Evolutionary conservation across 2,329 filamentous ascomycete species (phyloP).

Genomic region (Aspergillus oerlinghausenensis): DNA sequence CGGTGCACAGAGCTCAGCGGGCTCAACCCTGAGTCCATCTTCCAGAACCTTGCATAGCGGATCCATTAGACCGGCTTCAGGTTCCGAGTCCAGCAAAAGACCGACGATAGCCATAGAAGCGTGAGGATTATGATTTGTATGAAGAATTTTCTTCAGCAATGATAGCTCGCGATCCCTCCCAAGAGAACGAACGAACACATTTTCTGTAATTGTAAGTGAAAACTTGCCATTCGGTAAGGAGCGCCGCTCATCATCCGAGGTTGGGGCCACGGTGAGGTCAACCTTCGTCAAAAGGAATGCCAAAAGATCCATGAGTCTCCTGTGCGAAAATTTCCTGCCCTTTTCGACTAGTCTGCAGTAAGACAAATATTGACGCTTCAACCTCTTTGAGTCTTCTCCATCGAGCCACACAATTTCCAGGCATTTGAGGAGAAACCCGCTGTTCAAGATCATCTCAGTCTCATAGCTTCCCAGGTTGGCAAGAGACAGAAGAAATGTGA

Average conservation of each 20-base stretch:
- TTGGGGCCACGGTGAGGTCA: slow-evolving; percentile 30
- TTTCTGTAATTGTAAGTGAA: slow-evolving; percentile 31
- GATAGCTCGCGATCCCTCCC: slow-evolving; percentile 31
- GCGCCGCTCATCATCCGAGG: slow-evolving; percentile 22
- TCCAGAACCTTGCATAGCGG: slow-evolving; percentile 53
- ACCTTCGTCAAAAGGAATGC: slow-evolving; percentile 34
- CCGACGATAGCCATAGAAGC: slow-evolving; percentile 55
- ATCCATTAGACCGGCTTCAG: slow-evolving; percentile 44
- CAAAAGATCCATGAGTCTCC: slow-evolving; percentile 41
- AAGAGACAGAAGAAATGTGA: slow-evolving; percentile 65
- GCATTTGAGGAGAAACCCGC: slow-evolving; percentile 56
- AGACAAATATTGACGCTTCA: slow-evolving; percentile 51
- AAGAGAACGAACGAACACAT: slow-evolving; percentile 28
- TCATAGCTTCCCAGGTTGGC: slow-evolving; percentile 58
- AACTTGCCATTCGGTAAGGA: slow-evolving; percentile 25
- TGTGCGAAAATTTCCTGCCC: slow-evolving; percentile 43
- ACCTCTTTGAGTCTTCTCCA: slow-evolving; percentile 42
- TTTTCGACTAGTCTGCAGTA: slow-evolving; percentile 43
- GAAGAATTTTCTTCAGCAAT: slow-evolving; percentile 59
- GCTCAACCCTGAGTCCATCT: slow-evolving; percentile 50
- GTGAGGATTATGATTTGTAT: slow-evolving; percentile 53
- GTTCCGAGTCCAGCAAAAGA: slow-evolving; percentile 52
- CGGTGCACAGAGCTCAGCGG: slow-evolving; percentile 46
- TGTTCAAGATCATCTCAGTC: slow-evolving; percentile 54
- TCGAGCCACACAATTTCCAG: slow-evolving; percentile 61